Evolutionary conservation across 2,329 filamentous ascomycete genomes (phyloP).

Genomic region (Akanthomyces dipterigenus): DNA sequence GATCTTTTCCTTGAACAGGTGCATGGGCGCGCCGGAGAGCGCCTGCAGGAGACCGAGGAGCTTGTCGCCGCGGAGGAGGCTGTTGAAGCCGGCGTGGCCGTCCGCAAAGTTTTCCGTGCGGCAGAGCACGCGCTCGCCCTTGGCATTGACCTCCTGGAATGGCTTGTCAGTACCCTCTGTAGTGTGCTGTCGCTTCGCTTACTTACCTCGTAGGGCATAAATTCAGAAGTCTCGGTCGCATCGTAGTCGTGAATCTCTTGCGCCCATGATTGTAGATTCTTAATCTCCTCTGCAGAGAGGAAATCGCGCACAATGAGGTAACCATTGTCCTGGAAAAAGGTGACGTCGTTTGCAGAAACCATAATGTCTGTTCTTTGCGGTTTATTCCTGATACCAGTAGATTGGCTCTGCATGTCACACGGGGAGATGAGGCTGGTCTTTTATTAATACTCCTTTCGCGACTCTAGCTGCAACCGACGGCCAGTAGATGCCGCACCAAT

Average conservation of each 20-base stretch:
- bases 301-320: slow-evolving; percentile 17
- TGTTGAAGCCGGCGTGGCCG: slow-evolving; percentile 15
- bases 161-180: background rate
- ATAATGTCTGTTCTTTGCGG: background rate
- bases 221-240: slow-evolving; percentile 14
- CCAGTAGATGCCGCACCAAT: background rate
- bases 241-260: slow-evolving; percentile 16
- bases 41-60: slow-evolving; percentile 13
- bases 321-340: slow-evolving; percentile 15
- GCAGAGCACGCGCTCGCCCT: slow-evolving; percentile 16
- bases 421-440: background rate
- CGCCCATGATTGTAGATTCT: slow-evolving; percentile 14
- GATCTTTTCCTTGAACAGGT: slow-evolving; percentile 18
- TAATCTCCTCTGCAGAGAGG: slow-evolving; percentile 9
- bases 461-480: no score
- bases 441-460: background rate
- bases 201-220: slow-evolving; percentile 13
- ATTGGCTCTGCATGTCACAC: background rate
- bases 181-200: no score
- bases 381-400: background rate
- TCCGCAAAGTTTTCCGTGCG: slow-evolving; percentile 17
- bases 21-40: slow-evolving; percentile 16
- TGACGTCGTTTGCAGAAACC: slow-evolving; percentile 9
- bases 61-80: slow-evolving; percentile 14
- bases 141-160: slow-evolving; percentile 14